Evolutionary conservation across 345 rosid species (phyloP), one percentile per base, ranked within the genome.

Genomic region (Populus pruinosa): DNA sequence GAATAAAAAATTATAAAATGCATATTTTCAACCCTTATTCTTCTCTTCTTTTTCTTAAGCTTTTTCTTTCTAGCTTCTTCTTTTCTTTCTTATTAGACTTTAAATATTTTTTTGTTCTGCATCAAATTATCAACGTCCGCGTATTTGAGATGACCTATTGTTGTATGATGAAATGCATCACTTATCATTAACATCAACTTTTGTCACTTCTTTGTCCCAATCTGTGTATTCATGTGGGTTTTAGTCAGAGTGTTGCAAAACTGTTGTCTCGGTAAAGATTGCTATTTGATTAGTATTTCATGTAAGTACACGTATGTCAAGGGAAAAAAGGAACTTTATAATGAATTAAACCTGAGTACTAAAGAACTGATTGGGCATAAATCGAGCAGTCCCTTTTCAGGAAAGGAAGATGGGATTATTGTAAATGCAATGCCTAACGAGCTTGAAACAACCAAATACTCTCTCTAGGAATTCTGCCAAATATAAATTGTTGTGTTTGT

Each of bases 221-320:
- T 10, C n/a, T 25, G 31, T 62, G 5, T 16, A 88, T 96, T 83
- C 94, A 93, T 84, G 98, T 93, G 67, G 98, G 93, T 86, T 96
- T 96, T 75, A 96, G 99, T 87, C 98, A 96, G 76, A 93, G 98
- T 88, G 98, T 96, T 74, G 78, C 99, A 66, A 92, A 87, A 81
- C 93, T 90, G 75, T 93, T 97, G 98, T 82, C 89, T 76, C 94
- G 94, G 94, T 91, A 85, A 80, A 16, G 25, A 5, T 47, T 38
- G 49, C 29, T 18, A 29, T 29, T 8, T 64, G 36, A 64, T 50
- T 18, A 50, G 18, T 20, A 50, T 50, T 50, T 18, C 18, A 7
- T 18, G 21, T 18, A 50, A 17, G 6, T 36, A 18, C 18, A 18
- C 56, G 6, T 18, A 18, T 5, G 7, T 18, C 6, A n/a, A 20